Conservation (phyloP, 2,329 filamentous ascomycete genomes). For the Arthrobotrys entomopaga region DNA sequence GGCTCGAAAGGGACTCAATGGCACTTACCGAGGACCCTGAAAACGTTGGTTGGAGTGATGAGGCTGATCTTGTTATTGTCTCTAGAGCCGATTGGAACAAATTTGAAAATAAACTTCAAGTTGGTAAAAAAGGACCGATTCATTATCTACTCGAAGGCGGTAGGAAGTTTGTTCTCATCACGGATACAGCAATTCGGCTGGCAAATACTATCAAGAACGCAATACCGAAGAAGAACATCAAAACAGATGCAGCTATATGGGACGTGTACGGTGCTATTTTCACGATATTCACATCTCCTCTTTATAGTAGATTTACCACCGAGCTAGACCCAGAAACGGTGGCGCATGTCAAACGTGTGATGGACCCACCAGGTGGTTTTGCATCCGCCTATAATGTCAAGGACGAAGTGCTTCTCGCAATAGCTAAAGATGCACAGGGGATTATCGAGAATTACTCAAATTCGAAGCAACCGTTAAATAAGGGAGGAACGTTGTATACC, state of each 20-base stretch:
- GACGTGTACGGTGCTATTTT: background rate
- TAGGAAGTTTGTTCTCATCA: background rate
- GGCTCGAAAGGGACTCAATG: background rate
- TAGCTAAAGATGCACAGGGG: background rate
- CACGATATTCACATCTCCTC: background rate
- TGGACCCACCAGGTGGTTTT: background rate
- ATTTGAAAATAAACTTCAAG: background rate
- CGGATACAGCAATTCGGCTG: background rate
- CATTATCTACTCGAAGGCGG: background rate
- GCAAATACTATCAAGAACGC: background rate
- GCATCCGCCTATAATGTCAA: background rate
- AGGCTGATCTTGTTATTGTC: background rate
- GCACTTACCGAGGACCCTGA: background rate
- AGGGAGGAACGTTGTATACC: background rate
- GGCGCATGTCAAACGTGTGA: background rate
- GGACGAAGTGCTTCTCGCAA: background rate
- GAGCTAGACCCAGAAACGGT: background rate
- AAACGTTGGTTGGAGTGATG: background rate
- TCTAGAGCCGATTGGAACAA: background rate
- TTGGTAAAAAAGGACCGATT: background rate
- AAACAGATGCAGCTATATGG: background rate
- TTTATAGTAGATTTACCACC: background rate
- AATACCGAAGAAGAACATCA: background rate
- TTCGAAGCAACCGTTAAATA: background rate
- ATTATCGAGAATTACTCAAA: background rate